Conservation (phyloP, 2,329 filamentous ascomycete genomes). For the Stachybotrys chartarum region DNA sequence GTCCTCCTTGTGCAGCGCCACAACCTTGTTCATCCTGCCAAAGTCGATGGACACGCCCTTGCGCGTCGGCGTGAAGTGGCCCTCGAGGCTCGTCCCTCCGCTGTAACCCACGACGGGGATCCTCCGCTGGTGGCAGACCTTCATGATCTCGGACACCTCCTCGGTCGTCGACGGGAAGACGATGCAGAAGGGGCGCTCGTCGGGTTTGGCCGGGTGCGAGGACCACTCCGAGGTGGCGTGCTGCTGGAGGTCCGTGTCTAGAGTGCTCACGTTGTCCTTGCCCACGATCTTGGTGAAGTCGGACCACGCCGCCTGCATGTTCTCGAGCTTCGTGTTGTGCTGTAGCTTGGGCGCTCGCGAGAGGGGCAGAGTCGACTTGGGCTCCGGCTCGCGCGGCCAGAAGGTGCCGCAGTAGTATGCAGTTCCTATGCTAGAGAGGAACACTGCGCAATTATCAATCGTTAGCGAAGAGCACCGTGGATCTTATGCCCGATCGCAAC, state of each 20-base stretch:
- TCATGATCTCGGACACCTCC: conserved; percentile 81
- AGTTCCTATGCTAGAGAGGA: conserved; percentile 42
- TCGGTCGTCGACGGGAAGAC: conserved; percentile 73
- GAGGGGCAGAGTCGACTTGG: conserved; percentile 54
- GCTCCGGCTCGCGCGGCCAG: conserved; percentile 41
- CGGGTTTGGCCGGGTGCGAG: conserved; percentile 41
- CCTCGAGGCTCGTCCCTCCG: conserved; percentile 83
- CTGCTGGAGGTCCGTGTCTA: conserved; percentile 43
- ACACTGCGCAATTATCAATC: conserved; percentile 27
- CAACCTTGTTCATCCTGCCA: conserved; percentile 72
- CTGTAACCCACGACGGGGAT: conserved; percentile 86
- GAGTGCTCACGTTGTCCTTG: conserved; percentile 56
- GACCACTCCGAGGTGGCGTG: conserved; percentile 60
- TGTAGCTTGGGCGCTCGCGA: conserved; percentile 39
- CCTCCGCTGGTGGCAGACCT: conserved; percentile 70
- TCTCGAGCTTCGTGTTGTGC: conserved; percentile 53
- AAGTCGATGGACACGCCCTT: conserved; percentile 86
- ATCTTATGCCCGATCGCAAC: no score
- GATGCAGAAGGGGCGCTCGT: conserved; percentile 57
- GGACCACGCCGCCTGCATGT: conserved; percentile 63
- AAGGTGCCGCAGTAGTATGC: conserved; percentile 55
- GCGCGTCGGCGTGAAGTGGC: conserved; percentile 76
- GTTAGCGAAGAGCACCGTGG: background rate
- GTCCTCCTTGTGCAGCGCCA: conserved; percentile 70
- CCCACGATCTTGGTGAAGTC: conserved; percentile 60